Percentiles rank a stretch among this genome's conserved stretches.
phyloP scores from a whole-genome alignment of 129 eudicot species.

The Solidago caesia region DNA sequence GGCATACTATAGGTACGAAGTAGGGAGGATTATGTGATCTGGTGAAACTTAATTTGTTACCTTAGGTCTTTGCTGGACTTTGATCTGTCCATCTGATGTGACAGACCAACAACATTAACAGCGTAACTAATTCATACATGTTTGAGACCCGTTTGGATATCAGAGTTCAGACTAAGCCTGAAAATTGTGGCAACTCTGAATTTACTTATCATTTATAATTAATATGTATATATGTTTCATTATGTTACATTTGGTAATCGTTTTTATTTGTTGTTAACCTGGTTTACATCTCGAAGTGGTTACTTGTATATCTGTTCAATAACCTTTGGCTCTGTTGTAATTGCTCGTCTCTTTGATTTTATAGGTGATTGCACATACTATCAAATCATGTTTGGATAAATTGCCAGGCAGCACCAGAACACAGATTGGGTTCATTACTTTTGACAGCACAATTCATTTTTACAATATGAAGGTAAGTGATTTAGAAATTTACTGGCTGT shows the following conservation, averaged over 20 bases:
- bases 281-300: slow-evolving; percentile 13
- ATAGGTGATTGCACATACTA: slow-evolving; percentile 85
- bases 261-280: background rate
- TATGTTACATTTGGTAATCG: background rate
- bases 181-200: background rate
- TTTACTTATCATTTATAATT: background rate
- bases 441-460: slow-evolving; percentile 82
- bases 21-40: background rate
- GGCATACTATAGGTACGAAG: background rate
- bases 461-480: slow-evolving; percentile 84
- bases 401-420: slow-evolving; percentile 82
- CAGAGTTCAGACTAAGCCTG: background rate
- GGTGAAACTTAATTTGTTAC: background rate
- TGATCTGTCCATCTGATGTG: background rate
- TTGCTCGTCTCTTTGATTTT: background rate
- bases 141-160: background rate
- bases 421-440: slow-evolving; percentile 89
- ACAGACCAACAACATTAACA: background rate
- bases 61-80: background rate
- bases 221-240: slow-evolving; percentile 8
- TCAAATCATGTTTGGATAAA: slow-evolving; percentile 82
- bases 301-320: slow-evolving; percentile 3
- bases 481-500: background rate
- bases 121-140: background rate
- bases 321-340: background rate